phyloP scores from a whole-genome alignment of 129 eudicot genomes.

The Rutidosis leptorrhynchoides region DNA sequence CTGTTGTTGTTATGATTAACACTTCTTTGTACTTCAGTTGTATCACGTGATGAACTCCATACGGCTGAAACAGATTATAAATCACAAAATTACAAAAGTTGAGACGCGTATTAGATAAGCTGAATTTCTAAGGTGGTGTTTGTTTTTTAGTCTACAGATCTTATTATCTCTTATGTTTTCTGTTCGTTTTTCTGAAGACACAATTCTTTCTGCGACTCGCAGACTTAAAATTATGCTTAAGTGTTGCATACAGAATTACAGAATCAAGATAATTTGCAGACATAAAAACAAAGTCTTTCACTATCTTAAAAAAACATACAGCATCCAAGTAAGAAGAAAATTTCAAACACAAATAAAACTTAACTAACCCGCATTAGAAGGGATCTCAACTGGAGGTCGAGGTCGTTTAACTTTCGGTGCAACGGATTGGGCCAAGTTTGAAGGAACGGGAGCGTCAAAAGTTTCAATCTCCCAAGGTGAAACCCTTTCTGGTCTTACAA shows the following conservation, averaged over 20 bases:
- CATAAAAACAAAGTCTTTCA: too few species aligned
- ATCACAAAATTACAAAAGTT: slow-evolving; percentile 19
- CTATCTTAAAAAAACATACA: too few species aligned
- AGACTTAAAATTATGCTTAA: too few species aligned
- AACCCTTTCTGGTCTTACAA: slow-evolving; percentile 77
- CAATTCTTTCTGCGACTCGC: too few species aligned
- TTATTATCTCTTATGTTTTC: too few species aligned
- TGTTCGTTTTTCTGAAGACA: too few species aligned
- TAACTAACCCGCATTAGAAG: slow-evolving; percentile 50
- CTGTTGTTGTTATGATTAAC: slow-evolving; percentile 20
- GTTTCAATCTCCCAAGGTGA: slow-evolving; percentile 86
- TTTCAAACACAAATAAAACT: not conserved
- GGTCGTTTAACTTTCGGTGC: slow-evolving; percentile 42
- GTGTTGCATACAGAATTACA: too few species aligned
- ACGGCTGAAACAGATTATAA: slow-evolving; percentile 47
- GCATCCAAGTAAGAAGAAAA: not conserved
- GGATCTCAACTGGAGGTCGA: slow-evolving; percentile 39
- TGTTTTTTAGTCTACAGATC: too few species aligned
- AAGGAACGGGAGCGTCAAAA: slow-evolving; percentile 51
- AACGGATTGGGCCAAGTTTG: slow-evolving; percentile 33
- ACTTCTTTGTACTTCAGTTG: slow-evolving; percentile 45
- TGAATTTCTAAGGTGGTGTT: not conserved
- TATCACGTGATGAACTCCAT: slow-evolving; percentile 49
- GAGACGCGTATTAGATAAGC: slow-evolving; percentile 10
- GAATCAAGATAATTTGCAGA: too few species aligned